Percentiles rank a stretch among this genome's conserved stretches.
Conservation (phyloP, 2,329 filamentous ascomycete genomes). For the Onygena corvina region DNA sequence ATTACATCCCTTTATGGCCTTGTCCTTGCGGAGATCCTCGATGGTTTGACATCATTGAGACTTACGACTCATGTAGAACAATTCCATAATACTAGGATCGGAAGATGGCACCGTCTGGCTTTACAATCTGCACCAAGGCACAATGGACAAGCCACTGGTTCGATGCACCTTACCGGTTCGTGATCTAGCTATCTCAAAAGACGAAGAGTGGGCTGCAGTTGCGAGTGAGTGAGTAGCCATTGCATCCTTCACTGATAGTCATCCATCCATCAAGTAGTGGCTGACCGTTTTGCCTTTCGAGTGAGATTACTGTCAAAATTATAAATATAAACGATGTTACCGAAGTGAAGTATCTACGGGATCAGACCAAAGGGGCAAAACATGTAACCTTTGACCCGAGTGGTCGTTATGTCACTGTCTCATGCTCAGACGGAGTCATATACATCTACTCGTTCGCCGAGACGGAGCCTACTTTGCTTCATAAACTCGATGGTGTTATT, state of each 20-base stretch:
- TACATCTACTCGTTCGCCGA: conserved; percentile 78
- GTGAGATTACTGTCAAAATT: conserved; percentile 78
- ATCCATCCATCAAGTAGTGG: no score
- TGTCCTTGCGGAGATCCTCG: no score
- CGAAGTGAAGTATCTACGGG: conserved; percentile 63
- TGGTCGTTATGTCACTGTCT: conserved; percentile 62
- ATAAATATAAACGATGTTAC: conserved; percentile 71
- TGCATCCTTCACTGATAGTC: no score
- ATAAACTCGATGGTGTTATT: conserved; percentile 77
- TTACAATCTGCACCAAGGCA: conserved; percentile 60
- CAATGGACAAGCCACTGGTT: conserved; percentile 68
- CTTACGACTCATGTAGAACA: conserved; percentile 41
- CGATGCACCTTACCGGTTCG: conserved; percentile 76
- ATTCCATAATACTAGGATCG: conserved; percentile 76
- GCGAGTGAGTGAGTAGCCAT: conserved; percentile 62
- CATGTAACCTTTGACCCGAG: conserved; percentile 79
- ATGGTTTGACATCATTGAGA: no score
- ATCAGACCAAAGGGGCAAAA: conserved; percentile 79
- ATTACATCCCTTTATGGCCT: background rate
- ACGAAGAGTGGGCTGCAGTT: conserved; percentile 79
- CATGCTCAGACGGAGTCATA: conserved; percentile 76
- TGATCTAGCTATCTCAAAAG: conserved; percentile 69
- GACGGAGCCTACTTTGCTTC: conserved; percentile 67
- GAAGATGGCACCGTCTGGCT: conserved; percentile 95
- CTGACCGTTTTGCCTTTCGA: conserved; percentile 22